Evolutionary conservation across 2,329 filamentous ascomycete genomes (phyloP).

Genomic region (Westerdykella sp.): DNA sequence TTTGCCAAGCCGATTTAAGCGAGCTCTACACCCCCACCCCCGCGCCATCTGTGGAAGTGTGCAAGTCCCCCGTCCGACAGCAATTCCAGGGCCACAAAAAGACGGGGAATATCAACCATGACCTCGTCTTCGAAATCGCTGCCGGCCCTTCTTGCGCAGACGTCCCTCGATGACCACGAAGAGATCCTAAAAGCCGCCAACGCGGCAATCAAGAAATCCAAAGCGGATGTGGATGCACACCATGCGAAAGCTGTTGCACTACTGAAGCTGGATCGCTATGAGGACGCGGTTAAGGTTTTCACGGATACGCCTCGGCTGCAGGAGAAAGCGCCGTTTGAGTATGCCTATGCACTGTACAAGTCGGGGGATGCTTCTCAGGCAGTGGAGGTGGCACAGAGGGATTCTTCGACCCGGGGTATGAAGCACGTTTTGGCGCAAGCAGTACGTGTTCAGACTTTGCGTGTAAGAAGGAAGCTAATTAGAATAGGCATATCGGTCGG

Average conservation of each 20-base stretch:
- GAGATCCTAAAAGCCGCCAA: conserved; percentile 63
- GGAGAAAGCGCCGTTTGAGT: conserved; percentile 59
- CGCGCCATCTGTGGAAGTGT: background rate
- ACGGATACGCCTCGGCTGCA: conserved; percentile 57
- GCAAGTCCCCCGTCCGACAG: background rate
- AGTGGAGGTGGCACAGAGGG: conserved; percentile 44
- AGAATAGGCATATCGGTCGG: conserved; percentile 60
- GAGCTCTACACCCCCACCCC: conserved; percentile 11
- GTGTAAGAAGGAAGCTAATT: conserved; percentile 9
- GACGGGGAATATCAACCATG: conserved; percentile 20
- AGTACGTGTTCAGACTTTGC: conserved; percentile 33
- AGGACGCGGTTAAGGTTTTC: conserved; percentile 66
- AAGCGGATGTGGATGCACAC: conserved; percentile 54
- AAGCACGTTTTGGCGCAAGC: conserved; percentile 58
- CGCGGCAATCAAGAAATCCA: conserved; percentile 52
- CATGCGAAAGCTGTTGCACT: conserved; percentile 68
- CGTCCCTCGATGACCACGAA: conserved; percentile 63
- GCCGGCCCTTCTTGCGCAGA: conserved; percentile 51
- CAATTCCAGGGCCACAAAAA: too few species aligned
- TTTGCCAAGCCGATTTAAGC: conserved; percentile 15
- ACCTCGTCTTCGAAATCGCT: conserved; percentile 43
- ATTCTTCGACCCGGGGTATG: conserved; percentile 44
- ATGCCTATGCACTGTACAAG: conserved; percentile 80
- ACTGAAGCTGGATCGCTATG: conserved; percentile 74
- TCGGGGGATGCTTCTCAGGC: conserved; percentile 63